These are phyloP conservation scores for Metschnikowia picachoensis DNA, from an alignment of 805 yeast species.

Conservation along the genomic window DNA sequence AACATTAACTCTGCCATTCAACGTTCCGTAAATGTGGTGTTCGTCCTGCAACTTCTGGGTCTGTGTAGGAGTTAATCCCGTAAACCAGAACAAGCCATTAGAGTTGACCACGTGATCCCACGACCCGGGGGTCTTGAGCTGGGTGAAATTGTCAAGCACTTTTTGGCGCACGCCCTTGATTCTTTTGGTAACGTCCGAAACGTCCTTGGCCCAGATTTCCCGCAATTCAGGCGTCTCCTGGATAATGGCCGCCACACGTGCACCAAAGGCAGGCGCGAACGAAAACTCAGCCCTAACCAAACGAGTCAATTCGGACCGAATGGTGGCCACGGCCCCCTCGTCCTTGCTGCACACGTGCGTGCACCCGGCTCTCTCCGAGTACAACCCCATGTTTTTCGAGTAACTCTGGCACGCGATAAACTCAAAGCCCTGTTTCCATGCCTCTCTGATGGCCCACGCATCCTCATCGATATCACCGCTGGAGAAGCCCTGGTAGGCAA, in stretches of 20 bases:
- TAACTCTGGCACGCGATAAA: conserved; percentile 33
- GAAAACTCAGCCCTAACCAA: conserved; percentile 40
- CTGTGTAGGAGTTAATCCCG: conserved; percentile 37
- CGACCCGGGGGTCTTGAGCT: conserved; percentile 40
- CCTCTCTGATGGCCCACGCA: conserved; percentile 38
- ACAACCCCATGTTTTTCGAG: conserved; percentile 41
- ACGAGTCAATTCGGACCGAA: conserved; percentile 27
- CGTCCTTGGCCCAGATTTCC: conserved; percentile 35
- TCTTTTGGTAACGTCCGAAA: conserved; percentile 27
- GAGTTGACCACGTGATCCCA: conserved; percentile 37
- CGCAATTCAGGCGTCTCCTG: conserved; percentile 23
- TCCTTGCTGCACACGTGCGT: conserved; percentile 26
- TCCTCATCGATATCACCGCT: conserved; percentile 28
- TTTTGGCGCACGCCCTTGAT: conserved; percentile 29
- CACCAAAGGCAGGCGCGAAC: conserved; percentile 46
- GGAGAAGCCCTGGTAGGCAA: conserved; percentile 42
- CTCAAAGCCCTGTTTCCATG: conserved; percentile 25
- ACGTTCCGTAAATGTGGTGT: conserved; percentile 37
- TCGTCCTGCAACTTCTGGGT: conserved; percentile 28
- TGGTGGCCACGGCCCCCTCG: conserved; percentile 10
- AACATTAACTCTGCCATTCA: conserved; percentile 41
- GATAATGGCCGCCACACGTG: conserved; percentile 36
- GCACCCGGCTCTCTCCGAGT: conserved; percentile 39
- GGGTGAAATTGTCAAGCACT: conserved; percentile 27
- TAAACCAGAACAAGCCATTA: conserved; percentile 44